Evolutionary conservation across 345 rosid genomes (phyloP).

Genomic region (Euphorbia peplus): DNA sequence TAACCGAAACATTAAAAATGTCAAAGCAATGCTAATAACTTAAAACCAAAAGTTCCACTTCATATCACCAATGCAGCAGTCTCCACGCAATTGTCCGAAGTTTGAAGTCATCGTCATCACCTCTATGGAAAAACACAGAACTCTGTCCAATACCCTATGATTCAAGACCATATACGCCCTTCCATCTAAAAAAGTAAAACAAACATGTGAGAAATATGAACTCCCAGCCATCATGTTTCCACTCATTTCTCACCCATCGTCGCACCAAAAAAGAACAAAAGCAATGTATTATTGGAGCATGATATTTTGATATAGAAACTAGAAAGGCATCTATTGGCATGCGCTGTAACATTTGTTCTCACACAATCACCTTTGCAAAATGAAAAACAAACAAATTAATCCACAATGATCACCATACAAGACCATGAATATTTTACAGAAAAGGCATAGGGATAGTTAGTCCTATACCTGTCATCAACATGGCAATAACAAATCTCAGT

Average conservation of each 20-base stretch:
- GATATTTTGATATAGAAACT: too few relatives aligned
- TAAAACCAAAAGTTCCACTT: slow-evolving; percentile 25
- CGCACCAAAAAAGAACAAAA: neutral
- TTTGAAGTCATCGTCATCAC: neutral
- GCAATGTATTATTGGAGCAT: too few relatives aligned
- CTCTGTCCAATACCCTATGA: neutral
- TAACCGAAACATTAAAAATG: slow-evolving; percentile 31
- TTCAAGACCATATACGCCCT: slow-evolving; percentile 1
- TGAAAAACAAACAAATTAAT: too few relatives aligned
- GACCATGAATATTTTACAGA: neutral
- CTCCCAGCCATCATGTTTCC: neutral
- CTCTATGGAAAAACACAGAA: neutral
- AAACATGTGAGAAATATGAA: slow-evolving; percentile 1
- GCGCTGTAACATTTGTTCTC: neutral
- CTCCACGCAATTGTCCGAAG: neutral
- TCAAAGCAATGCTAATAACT: slow-evolving; percentile 18
- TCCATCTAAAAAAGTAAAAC: neutral
- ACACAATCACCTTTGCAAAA: neutral
- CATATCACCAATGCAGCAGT: neutral
- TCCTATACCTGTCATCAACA: neutral
- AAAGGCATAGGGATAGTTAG: neutral
- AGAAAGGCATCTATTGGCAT: neutral
- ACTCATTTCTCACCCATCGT: neutral
- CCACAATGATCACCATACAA: neutral
- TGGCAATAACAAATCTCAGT: neutral